A percentile compares a stretch with the other conserved stretches of the same genome.
phyloP scores from a whole-genome alignment of 2,329 filamentous ascomycete species.

The Colletotrichum neosansevieriae region DNA sequence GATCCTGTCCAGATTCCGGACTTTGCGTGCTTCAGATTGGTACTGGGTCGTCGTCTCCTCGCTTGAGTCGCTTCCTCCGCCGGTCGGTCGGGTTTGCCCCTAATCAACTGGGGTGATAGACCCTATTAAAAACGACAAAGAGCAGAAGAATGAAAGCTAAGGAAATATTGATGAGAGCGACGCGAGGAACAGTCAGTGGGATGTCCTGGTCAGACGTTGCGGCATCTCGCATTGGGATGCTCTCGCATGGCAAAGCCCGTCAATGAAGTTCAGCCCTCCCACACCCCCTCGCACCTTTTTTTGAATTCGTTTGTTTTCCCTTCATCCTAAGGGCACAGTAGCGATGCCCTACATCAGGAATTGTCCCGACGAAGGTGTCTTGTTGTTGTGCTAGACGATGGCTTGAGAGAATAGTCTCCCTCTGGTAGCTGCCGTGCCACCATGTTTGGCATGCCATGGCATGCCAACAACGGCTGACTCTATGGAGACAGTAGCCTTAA shows the following conservation, averaged over 20 bases:
- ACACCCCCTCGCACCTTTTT: neutral
- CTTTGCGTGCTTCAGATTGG: neutral
- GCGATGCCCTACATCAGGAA: too few relatives aligned
- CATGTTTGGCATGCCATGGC: constrained; percentile 1
- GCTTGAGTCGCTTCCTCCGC: neutral
- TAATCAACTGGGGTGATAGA: neutral
- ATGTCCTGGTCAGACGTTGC: neutral
- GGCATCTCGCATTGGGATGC: neutral
- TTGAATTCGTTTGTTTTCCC: neutral
- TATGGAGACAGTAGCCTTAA: too few relatives aligned
- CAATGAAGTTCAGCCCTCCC: neutral
- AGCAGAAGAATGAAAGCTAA: neutral
- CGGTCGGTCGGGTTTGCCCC: neutral
- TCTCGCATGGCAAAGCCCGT: neutral
- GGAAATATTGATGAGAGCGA: neutral
- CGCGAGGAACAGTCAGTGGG: neutral
- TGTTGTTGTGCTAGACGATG: too few relatives aligned
- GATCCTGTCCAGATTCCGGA: neutral
- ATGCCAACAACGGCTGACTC: too few relatives aligned
- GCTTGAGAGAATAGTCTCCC: too few relatives aligned
- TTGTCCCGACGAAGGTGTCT: too few relatives aligned
- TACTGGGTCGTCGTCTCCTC: neutral
- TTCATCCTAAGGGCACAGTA: too few relatives aligned
- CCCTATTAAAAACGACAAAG: neutral
- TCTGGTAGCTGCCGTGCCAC: constrained; percentile 7